Conservation (phyloP, 169 alveolate species). For the Fabrea salina region DNA sequence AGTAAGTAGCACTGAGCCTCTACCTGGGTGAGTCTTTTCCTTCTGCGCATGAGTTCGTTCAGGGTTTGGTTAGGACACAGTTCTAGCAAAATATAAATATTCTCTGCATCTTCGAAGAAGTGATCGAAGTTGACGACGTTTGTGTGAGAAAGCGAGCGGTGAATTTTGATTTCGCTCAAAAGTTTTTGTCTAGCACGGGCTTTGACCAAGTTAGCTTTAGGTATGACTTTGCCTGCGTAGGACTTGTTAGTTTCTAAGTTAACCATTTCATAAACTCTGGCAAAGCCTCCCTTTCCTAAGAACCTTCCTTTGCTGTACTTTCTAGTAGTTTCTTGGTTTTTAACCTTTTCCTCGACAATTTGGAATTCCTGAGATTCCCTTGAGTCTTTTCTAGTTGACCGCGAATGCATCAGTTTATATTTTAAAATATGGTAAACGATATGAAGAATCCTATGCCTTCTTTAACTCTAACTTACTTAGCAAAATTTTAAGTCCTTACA, state of each 20-base stretch:
- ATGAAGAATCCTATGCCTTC: too few relatives aligned
- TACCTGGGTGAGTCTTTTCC: constrained; percentile 71
- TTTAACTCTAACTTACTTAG: too few relatives aligned
- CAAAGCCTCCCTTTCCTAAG: constrained; percentile 87
- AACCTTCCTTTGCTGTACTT: constrained; percentile 32
- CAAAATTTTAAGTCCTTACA: too few relatives aligned
- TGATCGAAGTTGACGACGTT: constrained; percentile 75
- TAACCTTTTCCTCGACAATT: constrained; percentile 29
- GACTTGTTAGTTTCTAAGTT: constrained; percentile 58
- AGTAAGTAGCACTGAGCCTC: constrained; percentile 81
- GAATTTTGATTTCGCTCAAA: constrained; percentile 76
- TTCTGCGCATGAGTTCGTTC: constrained; percentile 64
- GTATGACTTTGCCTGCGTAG: constrained; percentile 77
- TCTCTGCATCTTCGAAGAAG: constrained; percentile 83
- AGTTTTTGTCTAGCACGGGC: constrained; percentile 77
- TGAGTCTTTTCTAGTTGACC: too few relatives aligned
- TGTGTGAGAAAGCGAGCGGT: constrained; percentile 67
- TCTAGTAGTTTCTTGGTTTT: constrained; percentile 11
- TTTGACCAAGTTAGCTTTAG: constrained; percentile 73
- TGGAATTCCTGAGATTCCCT: too few relatives aligned
- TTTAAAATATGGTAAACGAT: too few relatives aligned
- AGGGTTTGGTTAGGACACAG: constrained; percentile 79
- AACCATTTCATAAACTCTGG: constrained; percentile 66
- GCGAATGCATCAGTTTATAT: too few relatives aligned
- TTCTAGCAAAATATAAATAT: constrained; percentile 84